Percentiles rank a stretch among this genome's conserved stretches.
phyloP scores from a whole-genome alignment of 2,329 filamentous ascomycete genomes.

The Purpureocillium lavendulum region DNA sequence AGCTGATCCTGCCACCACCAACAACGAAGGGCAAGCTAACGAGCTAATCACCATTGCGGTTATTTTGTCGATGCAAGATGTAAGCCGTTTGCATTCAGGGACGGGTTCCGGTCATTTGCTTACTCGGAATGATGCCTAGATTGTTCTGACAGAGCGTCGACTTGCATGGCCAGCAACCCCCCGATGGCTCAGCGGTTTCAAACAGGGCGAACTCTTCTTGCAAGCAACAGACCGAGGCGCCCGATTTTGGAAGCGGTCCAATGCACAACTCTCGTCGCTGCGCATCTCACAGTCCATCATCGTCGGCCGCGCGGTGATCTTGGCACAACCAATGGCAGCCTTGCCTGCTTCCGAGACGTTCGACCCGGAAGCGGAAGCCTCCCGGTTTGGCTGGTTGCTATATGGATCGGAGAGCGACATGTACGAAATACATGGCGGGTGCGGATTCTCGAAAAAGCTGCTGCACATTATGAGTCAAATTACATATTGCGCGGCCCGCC shows the following conservation, averaged over 20 bases:
- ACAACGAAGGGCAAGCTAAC: constrained; percentile 13
- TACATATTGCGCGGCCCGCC: constrained; percentile 24
- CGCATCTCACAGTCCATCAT: constrained; percentile 30
- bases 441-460: constrained; percentile 31
- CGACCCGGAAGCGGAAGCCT: constrained; percentile 17
- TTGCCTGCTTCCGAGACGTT: constrained; percentile 19
- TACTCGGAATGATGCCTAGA: constrained; percentile 10
- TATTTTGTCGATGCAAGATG: constrained; percentile 31
- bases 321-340: constrained; percentile 29
- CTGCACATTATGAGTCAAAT: constrained; percentile 28
- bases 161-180: constrained; percentile 20
- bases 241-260: constrained; percentile 24
- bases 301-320: constrained; percentile 27
- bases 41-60: constrained; percentile 28
- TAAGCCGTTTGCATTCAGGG: constrained; percentile 11
- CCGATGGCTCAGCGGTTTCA: constrained; percentile 29
- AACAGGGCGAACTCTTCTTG: constrained; percentile 24
- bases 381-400: constrained; percentile 29
- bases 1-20: constrained; percentile 12
- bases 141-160: constrained; percentile 28
- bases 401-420: constrained; percentile 25
- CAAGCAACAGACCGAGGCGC: constrained; percentile 25
- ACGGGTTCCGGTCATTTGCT: no score
- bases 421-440: constrained; percentile 30
- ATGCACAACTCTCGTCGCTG: constrained; percentile 23